Conservation (phyloP, 768 basidiomycete genomes). For the Amanita inopinata region DNA sequence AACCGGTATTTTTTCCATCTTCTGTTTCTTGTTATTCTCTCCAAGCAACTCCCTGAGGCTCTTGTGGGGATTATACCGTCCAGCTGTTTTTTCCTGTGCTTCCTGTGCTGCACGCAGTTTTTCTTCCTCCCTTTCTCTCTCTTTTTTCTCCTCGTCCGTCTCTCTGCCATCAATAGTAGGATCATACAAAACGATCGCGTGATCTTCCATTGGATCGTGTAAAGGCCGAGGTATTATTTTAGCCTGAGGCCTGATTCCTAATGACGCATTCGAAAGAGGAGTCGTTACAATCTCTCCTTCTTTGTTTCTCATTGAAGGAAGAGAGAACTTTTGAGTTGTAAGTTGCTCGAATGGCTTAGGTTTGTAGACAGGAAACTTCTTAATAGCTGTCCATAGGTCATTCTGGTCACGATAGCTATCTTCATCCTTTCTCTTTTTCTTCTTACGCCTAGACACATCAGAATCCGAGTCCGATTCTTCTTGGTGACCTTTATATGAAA, state of each 20-base stretch:
- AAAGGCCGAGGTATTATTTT: constrained; percentile 82
- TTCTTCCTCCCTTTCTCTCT: constrained; percentile 63
- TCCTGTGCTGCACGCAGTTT: constrained; percentile 55
- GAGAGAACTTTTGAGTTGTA: constrained; percentile 56
- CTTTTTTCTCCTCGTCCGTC: constrained; percentile 76
- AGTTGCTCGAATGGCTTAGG: constrained; percentile 67
- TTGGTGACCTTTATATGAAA: constrained; percentile 74
- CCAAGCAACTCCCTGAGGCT: constrained; percentile 74
- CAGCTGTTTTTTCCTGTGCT: constrained; percentile 58
- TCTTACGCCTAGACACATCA: constrained; percentile 54
- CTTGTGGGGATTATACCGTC: constrained; percentile 87
- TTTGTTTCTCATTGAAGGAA: constrained; percentile 72
- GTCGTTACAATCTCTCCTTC: constrained; percentile 53
- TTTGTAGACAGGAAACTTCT: constrained; percentile 70
- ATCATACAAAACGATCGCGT: constrained; percentile 95
- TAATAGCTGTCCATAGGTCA: constrained; percentile 51
- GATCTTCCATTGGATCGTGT: constrained; percentile 97
- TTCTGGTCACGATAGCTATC: constrained; percentile 50
- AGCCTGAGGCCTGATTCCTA: constrained; percentile 77
- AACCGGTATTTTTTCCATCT: constrained; percentile 78
- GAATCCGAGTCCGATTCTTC: constrained; percentile 47
- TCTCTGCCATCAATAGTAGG: constrained; percentile 92
- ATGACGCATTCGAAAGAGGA: constrained; percentile 54
- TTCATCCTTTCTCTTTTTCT: constrained; percentile 47
- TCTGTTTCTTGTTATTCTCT: constrained; percentile 58